These are phyloP conservation scores for Adenanthera pavonina DNA, from an alignment of 306 rosid species.

Conservation along the genomic window DNA sequence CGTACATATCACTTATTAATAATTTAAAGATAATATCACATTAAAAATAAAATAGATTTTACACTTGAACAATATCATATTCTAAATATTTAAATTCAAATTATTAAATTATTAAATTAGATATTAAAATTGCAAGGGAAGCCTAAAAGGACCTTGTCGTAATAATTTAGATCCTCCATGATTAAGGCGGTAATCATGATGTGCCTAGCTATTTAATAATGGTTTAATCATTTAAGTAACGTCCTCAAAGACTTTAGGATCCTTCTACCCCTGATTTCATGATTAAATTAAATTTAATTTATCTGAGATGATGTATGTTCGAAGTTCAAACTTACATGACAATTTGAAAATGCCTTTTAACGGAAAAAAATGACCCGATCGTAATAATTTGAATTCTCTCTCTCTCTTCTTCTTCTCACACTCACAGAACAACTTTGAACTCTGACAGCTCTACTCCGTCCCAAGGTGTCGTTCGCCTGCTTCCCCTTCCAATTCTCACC, in stretches of 20 bases:
- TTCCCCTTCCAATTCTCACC: not conserved
- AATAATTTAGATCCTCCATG: not conserved
- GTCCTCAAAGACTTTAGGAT: not conserved
- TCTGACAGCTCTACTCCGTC: not conserved
- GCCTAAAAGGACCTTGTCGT: not conserved
- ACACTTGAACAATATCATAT: not conserved
- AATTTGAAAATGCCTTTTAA: slow-evolving; percentile 36
- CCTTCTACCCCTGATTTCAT: not conserved
- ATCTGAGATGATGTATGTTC: not conserved
- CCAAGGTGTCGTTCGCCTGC: not conserved
- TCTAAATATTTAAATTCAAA: not conserved
- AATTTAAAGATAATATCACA: not conserved
- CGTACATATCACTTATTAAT: not conserved
- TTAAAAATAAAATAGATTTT: not conserved
- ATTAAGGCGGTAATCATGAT: not conserved
- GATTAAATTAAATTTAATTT: not conserved
- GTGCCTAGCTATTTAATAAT: not conserved
- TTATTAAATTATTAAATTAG: not conserved
- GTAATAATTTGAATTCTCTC: slow-evolving; percentile 67
- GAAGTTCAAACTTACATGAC: not conserved
- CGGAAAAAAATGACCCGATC: slow-evolving; percentile 36
- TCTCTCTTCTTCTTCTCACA: slow-evolving; percentile 35
- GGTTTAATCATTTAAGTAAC: not conserved
- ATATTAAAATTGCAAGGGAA: not conserved
- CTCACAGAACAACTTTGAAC: slow-evolving; percentile 43